Conservation (phyloP, 768 basidiomycete genomes). For the Leccinum rimulosum region DNA sequence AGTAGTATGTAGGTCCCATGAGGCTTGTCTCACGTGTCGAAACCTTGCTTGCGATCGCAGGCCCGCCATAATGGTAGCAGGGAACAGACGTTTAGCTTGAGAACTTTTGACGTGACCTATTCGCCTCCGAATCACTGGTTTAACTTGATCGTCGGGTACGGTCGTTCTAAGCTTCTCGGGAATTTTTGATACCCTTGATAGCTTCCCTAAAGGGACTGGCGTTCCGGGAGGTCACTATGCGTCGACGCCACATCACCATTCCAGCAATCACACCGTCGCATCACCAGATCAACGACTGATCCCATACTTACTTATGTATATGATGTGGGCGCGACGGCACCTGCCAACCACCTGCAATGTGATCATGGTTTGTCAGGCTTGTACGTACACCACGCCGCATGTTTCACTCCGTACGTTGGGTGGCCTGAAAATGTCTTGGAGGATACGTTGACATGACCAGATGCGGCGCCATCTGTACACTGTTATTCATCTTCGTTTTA, state of each 20-base stretch:
- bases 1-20: background rate
- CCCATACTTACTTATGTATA: background rate
- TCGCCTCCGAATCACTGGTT: background rate
- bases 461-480: background rate
- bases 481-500: background rate
- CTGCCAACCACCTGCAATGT: background rate
- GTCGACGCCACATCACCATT: too few species aligned
- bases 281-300: too few species aligned
- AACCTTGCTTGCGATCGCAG: background rate
- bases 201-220: too few species aligned
- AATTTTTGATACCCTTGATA: too few species aligned
- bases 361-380: background rate
- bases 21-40: background rate
- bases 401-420: background rate
- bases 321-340: background rate
- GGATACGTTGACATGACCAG: background rate
- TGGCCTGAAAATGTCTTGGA: background rate
- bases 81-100: background rate
- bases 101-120: background rate
- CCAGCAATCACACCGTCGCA: too few species aligned
- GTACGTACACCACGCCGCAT: background rate
- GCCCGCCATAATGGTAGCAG: background rate
- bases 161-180: too few species aligned
- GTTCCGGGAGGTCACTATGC: too few species aligned
- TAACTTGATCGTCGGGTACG: background rate